These are phyloP conservation scores for Kregervanrija pseudodelftensis DNA, from an alignment of 805 yeast genomes.

Conservation along the genomic window DNA sequence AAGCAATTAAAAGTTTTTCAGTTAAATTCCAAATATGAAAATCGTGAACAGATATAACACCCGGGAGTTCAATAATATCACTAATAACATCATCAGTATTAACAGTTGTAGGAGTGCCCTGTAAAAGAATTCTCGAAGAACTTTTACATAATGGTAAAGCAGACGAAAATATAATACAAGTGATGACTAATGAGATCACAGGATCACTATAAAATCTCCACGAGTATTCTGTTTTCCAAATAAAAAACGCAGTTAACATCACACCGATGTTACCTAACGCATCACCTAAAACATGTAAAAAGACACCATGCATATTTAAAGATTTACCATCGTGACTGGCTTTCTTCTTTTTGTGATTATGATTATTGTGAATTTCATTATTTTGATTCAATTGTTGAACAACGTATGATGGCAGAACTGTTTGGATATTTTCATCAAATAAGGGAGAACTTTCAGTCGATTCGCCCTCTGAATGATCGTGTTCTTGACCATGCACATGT, in stretches of 20 bases:
- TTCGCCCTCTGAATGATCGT: background rate
- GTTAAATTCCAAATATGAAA: slow-evolving; percentile 95
- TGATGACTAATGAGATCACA: slow-evolving; percentile 72
- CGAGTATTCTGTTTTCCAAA: slow-evolving; percentile 86
- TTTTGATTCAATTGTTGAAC: slow-evolving; percentile 15
- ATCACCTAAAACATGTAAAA: slow-evolving; percentile 91
- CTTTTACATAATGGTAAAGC: slow-evolving; percentile 86
- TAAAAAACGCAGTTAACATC: slow-evolving; percentile 78
- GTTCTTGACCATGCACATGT: slow-evolving; percentile 3
- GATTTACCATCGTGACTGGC: slow-evolving; percentile 40
- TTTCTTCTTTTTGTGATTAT: slow-evolving; percentile 2
- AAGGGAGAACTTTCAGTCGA: slow-evolving; percentile 6
- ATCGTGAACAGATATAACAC: slow-evolving; percentile 85
- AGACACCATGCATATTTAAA: slow-evolving; percentile 97
- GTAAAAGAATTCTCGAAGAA: slow-evolving; percentile 80
- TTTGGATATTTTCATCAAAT: slow-evolving; percentile 19
- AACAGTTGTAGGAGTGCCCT: slow-evolving; percentile 85
- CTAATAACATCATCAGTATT: slow-evolving; percentile 67
- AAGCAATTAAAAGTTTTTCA: slow-evolving; percentile 79
- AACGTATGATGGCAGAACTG: slow-evolving; percentile 24
- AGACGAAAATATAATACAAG: slow-evolving; percentile 80
- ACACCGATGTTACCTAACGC: slow-evolving; percentile 96
- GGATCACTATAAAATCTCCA: slow-evolving; percentile 92
- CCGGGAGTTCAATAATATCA: slow-evolving; percentile 59
- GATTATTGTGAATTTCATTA: slow-evolving; percentile 8